A percentile compares a stretch with the other conserved stretches of the same genome.
These are phyloP conservation scores for Diospyros kaki DNA, from an alignment of 148 eudicot genomes.

Conservation along the genomic window DNA sequence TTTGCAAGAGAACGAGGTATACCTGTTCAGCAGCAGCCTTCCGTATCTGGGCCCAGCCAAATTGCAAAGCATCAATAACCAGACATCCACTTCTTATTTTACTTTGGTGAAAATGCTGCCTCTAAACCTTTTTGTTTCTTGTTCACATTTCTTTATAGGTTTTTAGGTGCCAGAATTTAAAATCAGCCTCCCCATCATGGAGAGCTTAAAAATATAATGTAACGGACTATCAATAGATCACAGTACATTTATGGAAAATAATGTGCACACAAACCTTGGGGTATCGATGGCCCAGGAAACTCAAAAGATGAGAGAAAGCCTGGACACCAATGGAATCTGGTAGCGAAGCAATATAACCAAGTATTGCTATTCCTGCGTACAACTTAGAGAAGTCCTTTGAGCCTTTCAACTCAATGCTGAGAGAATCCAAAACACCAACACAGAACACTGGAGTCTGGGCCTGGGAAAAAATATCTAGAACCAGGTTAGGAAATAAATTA, in stretches of 20 bases:
- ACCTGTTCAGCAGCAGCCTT: slow-evolving; percentile 90
- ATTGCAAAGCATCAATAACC: slow-evolving; percentile 10
- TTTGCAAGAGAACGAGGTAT: slow-evolving; percentile 78
- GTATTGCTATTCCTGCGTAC: slow-evolving; percentile 85
- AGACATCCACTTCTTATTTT: neutral
- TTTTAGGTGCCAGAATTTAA: too few relatives aligned
- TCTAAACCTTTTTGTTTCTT: neutral
- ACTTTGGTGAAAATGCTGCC: neutral
- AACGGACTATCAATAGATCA: neutral
- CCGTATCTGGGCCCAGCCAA: slow-evolving; percentile 51
- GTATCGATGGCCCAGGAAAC: slow-evolving; percentile 84
- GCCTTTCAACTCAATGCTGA: slow-evolving; percentile 63
- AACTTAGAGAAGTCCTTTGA: slow-evolving; percentile 87
- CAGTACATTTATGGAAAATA: neutral
- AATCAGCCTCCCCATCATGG: neutral
- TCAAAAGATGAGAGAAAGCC: slow-evolving; percentile 72
- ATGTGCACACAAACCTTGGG: slow-evolving; percentile 68
- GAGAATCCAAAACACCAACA: slow-evolving; percentile 64
- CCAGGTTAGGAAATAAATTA: neutral
- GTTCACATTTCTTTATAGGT: neutral
- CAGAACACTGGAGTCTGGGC: slow-evolving; percentile 63
- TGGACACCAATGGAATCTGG: slow-evolving; percentile 48
- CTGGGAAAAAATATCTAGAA: slow-evolving; percentile 38
- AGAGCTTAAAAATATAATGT: neutral
- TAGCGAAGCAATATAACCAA: slow-evolving; percentile 82